Evolutionary conservation across 2,329 filamentous ascomycete species (phyloP).

Genomic region (Ophiostoma montium): DNA sequence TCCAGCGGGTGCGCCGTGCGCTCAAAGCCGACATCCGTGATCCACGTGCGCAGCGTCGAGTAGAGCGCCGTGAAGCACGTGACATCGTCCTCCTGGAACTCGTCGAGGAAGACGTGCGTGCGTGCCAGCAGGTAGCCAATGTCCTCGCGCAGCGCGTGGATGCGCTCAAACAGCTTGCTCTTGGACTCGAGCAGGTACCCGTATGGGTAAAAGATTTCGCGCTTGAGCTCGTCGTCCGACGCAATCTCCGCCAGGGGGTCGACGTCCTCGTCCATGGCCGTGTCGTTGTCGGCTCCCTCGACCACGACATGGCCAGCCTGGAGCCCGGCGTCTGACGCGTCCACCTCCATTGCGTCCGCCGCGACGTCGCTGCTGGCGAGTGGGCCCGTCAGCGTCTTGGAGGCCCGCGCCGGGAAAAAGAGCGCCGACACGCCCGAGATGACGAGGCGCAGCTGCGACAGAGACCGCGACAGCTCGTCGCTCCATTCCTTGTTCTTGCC

Average conservation of each 20-base stretch:
- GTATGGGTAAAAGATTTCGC: conserved; percentile 76
- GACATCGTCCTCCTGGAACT: conserved; percentile 85
- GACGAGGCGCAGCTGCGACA: conserved; percentile 77
- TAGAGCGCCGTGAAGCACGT: conserved; percentile 89
- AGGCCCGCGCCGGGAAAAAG: conserved; percentile 67
- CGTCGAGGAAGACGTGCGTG: conserved; percentile 69
- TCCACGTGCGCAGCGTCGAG: conserved; percentile 87
- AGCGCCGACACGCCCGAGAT: conserved; percentile 80
- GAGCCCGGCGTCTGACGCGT: not conserved
- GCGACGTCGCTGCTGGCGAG: conserved; percentile 25
- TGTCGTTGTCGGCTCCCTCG: conserved; percentile 31
- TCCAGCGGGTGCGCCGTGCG: conserved; percentile 88
- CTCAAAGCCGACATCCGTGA: conserved; percentile 94
- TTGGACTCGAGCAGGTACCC: conserved; percentile 63
- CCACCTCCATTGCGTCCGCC: conserved; percentile 12
- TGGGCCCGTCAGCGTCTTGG: conserved; percentile 27
- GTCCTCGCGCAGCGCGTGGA: conserved; percentile 69
- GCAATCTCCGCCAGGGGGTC: conserved; percentile 47
- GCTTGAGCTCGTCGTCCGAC: conserved; percentile 70
- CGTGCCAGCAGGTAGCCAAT: conserved; percentile 69
- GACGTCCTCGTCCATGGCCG: conserved; percentile 32
- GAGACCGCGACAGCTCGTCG: conserved; percentile 81
- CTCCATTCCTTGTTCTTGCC: conserved; percentile 99
- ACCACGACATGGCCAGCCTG: conserved; percentile 31
- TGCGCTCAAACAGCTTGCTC: conserved; percentile 51